Conservation (phyloP, 2,329 filamentous ascomycete genomes). For the Xylaria digitata region DNA sequence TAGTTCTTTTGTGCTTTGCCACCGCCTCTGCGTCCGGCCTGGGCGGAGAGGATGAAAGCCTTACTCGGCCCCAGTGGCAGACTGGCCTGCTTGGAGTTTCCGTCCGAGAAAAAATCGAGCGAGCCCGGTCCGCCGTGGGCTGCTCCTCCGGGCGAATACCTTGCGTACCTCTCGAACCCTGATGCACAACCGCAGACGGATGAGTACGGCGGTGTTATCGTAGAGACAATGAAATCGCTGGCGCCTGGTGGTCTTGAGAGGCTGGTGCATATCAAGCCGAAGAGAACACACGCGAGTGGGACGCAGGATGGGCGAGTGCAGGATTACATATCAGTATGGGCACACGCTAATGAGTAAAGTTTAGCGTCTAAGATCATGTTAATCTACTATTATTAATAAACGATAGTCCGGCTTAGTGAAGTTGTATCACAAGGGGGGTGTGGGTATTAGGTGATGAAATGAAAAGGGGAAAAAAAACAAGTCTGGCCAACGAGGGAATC, state of each 20-base stretch:
- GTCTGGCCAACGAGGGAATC: slow-evolving; percentile 2
- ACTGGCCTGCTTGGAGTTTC: slow-evolving; percentile 79
- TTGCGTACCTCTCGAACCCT: slow-evolving; percentile 75
- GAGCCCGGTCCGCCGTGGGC: slow-evolving; percentile 79
- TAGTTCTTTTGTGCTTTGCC: slow-evolving; percentile 73
- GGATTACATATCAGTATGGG: slow-evolving; percentile 68
- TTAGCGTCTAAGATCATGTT: not conserved
- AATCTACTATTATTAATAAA: not conserved
- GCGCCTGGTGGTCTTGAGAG: slow-evolving; percentile 55
- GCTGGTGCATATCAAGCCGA: slow-evolving; percentile 62
- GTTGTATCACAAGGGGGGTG: not conserved
- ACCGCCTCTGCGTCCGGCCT: slow-evolving; percentile 59
- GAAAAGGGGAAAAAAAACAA: no score
- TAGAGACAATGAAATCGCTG: slow-evolving; percentile 53
- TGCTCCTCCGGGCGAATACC: slow-evolving; percentile 75
- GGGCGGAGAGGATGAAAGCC: slow-evolving; percentile 56
- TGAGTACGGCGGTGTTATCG: slow-evolving; percentile 53
- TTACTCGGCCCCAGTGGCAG: slow-evolving; percentile 62
- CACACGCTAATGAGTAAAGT: slow-evolving; percentile 26
- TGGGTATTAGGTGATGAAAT: no score
- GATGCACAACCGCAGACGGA: slow-evolving; percentile 74
- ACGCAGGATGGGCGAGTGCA: slow-evolving; percentile 41
- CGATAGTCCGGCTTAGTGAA: no score
- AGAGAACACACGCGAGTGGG: slow-evolving; percentile 61
- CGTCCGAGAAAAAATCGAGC: slow-evolving; percentile 74